Base-by-base conservation (phyloP, 805 yeast genomes). In the Myxozyma mucilagina region DNA sequence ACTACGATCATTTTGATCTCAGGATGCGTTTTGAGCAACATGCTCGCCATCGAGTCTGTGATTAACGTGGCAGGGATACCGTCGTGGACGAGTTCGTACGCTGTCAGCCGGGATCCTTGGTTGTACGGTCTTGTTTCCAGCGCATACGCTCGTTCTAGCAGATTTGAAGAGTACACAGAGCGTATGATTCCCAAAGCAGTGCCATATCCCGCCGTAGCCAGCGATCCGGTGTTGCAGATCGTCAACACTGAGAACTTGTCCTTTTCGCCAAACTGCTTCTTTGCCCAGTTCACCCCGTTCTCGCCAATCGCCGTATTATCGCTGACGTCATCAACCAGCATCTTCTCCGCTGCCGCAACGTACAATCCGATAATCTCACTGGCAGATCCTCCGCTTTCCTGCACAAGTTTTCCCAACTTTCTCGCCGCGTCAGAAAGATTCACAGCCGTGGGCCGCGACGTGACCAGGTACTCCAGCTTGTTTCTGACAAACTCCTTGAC, bases 131-230 rank as follows among this genome's bases (percentile, higher is more conserved):
- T 82, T 0, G 99, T 93, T 72, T 93, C 99, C 69, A 93, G 80
- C 5, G 97, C 93, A 68, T 85, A 94, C 0, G 64, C 68, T 53
- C 85, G 90, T 9, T 82, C 79, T 65, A 93, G 75, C 70, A 79
- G 80, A 47, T 84, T 82, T 0, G 76, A 67, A 0, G 73, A 65
- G 56, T 74, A 82, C 63, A 89, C 78, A 0, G 96, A 84, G 67
- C 98, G 83, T 43, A 93, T 84, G 29, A 94, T 89, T 13, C 99
- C 98, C 35, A 93, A 79, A 0, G 98, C 98, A 4, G 99, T 93
- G 35, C 99, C 99, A 72, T 91, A 93, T 1, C 98, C 98, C 3
- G 98, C 90, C 1, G 99, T 93, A 0, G 99, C 99, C 61, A 93
- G 78, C 0, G 97, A 90, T 0, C 99, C 99, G 0, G 99, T 93